Evolutionary conservation across 2,329 filamentous ascomycete species (phyloP).

Genomic region (Helminthosporium solani): DNA sequence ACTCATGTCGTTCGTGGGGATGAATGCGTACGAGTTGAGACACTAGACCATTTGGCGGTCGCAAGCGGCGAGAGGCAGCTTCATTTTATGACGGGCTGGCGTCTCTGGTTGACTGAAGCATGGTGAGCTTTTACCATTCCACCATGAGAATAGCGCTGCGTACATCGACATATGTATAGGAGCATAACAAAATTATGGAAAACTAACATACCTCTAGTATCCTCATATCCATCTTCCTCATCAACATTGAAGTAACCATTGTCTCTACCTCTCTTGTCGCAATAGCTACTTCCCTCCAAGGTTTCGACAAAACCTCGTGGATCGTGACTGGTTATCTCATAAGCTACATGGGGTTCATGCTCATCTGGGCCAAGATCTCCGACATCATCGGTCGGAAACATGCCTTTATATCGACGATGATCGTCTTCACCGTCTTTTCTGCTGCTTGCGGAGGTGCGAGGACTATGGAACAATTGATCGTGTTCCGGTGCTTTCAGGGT

Average conservation of each 20-base stretch:
- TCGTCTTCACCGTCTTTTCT: constrained; percentile 31
- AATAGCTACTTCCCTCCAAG: constrained; percentile 33
- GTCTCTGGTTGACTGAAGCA: not conserved
- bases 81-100: not conserved
- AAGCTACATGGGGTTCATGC: not conserved
- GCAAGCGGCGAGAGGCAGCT: not conserved
- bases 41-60: not conserved
- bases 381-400: constrained; percentile 35
- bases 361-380: constrained; percentile 36
- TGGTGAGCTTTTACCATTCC: not conserved
- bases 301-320: constrained; percentile 15
- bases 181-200: not conserved
- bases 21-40: not conserved
- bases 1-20: not conserved
- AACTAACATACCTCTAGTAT: not conserved
- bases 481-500: not conserved
- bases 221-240: constrained; percentile 21
- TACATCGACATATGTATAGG: too few species aligned
- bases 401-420: constrained; percentile 19
- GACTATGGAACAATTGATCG: constrained; percentile 10
- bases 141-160: too few species aligned
- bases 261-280: constrained; percentile 37
- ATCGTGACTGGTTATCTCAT: not conserved
- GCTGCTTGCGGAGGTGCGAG: constrained; percentile 32
- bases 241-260: constrained; percentile 39